Evolutionary conservation across 164 flowering plant genomes (phyloP).

Genomic region (Stephania yunnanensis): DNA sequence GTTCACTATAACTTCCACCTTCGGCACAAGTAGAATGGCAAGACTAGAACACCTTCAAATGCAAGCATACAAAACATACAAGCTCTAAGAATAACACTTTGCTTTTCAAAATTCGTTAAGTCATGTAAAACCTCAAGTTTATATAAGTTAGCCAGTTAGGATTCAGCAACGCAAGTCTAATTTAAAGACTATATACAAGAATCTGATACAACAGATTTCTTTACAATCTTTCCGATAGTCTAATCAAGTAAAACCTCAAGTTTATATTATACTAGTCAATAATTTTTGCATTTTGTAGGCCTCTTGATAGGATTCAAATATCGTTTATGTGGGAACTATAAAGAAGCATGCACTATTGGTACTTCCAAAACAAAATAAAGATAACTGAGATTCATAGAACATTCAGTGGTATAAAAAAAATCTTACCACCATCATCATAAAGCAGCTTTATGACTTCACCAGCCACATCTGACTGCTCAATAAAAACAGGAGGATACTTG

Average conservation of each 20-base stretch:
- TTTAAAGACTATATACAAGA: neutral
- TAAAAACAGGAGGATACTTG: slow-evolving; percentile 1
- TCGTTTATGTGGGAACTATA: neutral
- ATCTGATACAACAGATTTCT: neutral
- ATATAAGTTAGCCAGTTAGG: neutral
- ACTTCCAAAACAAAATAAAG: neutral
- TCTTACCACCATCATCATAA: slow-evolving; percentile 67
- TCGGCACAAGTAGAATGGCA: too few species aligned
- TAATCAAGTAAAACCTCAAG: neutral
- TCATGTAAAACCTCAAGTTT: too few species aligned
- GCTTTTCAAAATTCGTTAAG: neutral
- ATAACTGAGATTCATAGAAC: neutral
- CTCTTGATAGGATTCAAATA: neutral
- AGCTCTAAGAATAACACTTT: neutral
- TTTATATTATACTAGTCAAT: neutral
- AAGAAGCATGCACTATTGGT: neutral
- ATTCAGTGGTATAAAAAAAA: slow-evolving; percentile 5
- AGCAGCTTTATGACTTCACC: slow-evolving; percentile 84
- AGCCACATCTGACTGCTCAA: slow-evolving; percentile 74
- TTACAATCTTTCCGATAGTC: neutral
- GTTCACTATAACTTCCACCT: too few species aligned
- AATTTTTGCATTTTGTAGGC: neutral
- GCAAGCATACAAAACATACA: neutral
- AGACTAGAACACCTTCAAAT: neutral
- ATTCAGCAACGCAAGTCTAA: neutral